A percentile compares a stretch with the other conserved stretches of the same genome.
These are phyloP conservation scores for Yarrowia sp. DNA, from an alignment of 805 yeast species.

Conservation along the genomic window DNA sequence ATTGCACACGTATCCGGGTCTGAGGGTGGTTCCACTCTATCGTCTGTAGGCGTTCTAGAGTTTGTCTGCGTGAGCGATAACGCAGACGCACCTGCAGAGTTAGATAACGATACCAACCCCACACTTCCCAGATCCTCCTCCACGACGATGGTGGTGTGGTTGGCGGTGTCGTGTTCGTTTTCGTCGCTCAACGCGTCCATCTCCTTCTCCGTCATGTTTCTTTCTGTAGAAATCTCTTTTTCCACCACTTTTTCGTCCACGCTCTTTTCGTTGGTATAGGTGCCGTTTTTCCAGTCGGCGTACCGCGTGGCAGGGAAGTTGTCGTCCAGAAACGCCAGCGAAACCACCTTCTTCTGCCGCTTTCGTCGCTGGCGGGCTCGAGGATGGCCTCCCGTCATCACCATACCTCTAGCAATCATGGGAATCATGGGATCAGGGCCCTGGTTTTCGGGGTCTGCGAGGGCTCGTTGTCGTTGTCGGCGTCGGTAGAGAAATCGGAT, in stretches of 20 bases:
- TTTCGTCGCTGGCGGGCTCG: constrained; percentile 43
- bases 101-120: constrained; percentile 17
- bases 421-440: constrained; percentile 41
- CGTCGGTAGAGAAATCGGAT: constrained; percentile 48
- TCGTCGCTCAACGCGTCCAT: constrained; percentile 14
- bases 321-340: constrained; percentile 46
- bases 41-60: constrained; percentile 20
- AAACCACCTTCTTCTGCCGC: constrained; percentile 44
- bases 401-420: constrained; percentile 41
- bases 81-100: constrained; percentile 33
- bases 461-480: constrained; percentile 44
- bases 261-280: constrained; percentile 29
- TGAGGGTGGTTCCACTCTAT: constrained; percentile 41
- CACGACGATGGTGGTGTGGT: constrained; percentile 11
- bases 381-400: constrained; percentile 16
- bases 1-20: constrained; percentile 76
- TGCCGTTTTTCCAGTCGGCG: constrained; percentile 45
- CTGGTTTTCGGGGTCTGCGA: constrained; percentile 36
- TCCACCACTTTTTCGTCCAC: constrained; percentile 14
- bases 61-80: constrained; percentile 16
- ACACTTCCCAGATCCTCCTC: constrained; percentile 21
- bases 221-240: not conserved
- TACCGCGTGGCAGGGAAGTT: constrained; percentile 49
- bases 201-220: not conserved
- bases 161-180: not conserved